Percentiles rank a stretch among this genome's conserved stretches.
These are phyloP conservation scores for Brassica incana DNA, from an alignment of 345 rosid genomes.

Conservation along the genomic window DNA sequence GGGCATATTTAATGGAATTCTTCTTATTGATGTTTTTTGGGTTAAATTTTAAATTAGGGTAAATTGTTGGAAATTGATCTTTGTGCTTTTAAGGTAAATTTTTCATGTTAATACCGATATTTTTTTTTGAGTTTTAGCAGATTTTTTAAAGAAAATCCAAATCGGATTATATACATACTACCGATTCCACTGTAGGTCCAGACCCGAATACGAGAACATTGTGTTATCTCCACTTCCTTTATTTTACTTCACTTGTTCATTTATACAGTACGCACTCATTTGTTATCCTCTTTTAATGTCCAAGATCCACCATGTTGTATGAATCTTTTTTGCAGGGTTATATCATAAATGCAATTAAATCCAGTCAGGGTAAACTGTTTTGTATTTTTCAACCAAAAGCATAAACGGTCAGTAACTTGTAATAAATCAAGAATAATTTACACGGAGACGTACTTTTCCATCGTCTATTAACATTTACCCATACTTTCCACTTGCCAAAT, in stretches of 20 bases:
- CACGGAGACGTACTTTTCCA: too few species aligned
- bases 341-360: not conserved
- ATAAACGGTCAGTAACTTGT: not conserved
- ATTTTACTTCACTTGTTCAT: not conserved
- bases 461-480: too few species aligned
- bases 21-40: too few species aligned
- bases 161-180: too few species aligned
- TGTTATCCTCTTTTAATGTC: not conserved
- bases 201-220: not conserved
- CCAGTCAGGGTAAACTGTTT: not conserved
- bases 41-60: too few species aligned
- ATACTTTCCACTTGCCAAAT: too few species aligned
- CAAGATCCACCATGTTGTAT: not conserved
- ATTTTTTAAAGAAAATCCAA: too few species aligned
- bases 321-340: not conserved
- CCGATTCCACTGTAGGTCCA: not conserved
- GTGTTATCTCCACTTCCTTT: not conserved
- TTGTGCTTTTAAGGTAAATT: not conserved
- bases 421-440: too few species aligned
- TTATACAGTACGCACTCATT: not conserved
- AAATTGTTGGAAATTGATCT: not conserved
- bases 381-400: not conserved
- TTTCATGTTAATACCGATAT: not conserved
- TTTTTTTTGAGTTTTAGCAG: not conserved
- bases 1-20: conserved; percentile 36